Conservation (phyloP, 148 eudicot genomes). For the Camellia lanceoleosa region DNA sequence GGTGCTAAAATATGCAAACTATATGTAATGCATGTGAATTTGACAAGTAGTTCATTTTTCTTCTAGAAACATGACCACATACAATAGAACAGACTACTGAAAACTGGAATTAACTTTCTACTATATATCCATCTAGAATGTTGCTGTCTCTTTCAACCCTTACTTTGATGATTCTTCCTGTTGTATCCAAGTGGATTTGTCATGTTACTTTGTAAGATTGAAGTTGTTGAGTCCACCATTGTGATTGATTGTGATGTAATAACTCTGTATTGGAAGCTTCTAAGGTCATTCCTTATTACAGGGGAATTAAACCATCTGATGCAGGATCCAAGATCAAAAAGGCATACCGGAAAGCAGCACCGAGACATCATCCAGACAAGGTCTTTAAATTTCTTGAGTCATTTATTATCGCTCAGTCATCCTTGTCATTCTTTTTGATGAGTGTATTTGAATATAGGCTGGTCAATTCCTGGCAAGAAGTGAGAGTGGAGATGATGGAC, state of each 20-base stretch:
- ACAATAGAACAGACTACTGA: neutral
- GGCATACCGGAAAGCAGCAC: constrained; percentile 95
- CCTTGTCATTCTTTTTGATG: constrained; percentile 8
- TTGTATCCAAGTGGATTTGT: neutral
- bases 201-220: neutral
- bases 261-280: neutral
- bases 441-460: constrained; percentile 39
- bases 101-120: no score
- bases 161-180: no score
- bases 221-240: neutral
- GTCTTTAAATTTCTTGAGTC: constrained; percentile 31
- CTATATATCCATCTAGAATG: neutral
- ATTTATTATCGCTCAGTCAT: neutral
- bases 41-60: neutral
- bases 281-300: constrained; percentile 14
- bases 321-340: constrained; percentile 79
- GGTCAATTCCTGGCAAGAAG: constrained; percentile 68
- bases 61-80: neutral
- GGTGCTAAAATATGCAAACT: neutral
- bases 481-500: constrained; percentile 76
- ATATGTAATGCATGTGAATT: neutral
- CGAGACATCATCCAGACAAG: constrained; percentile 98
- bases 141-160: neutral
- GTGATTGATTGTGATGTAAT: neutral
- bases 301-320: constrained; percentile 75